These are phyloP conservation scores for Trichothecium sympodiale DNA, from an alignment of 2,329 filamentous ascomycete genomes.

Conservation along the genomic window DNA sequence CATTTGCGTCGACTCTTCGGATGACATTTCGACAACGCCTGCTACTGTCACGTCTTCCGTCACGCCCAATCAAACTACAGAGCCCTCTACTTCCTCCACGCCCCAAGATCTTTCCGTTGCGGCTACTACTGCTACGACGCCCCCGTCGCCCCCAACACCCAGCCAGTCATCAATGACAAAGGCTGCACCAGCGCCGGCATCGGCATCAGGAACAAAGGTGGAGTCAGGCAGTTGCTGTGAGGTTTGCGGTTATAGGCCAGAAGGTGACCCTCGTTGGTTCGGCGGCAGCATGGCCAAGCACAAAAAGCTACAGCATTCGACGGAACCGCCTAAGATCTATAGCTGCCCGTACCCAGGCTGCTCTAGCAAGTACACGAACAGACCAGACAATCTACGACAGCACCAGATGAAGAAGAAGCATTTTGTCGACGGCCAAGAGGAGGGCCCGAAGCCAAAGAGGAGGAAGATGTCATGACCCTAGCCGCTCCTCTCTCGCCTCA, in stretches of 20 bases:
- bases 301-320: slow-evolving; percentile 41
- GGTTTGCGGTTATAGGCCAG: slow-evolving; percentile 43
- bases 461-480: slow-evolving; percentile 24
- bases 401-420: slow-evolving; percentile 46
- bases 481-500: slow-evolving; percentile 2
- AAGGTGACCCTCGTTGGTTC: slow-evolving; percentile 47
- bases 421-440: slow-evolving; percentile 33
- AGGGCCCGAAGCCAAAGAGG: slow-evolving; percentile 27
- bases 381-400: slow-evolving; percentile 43
- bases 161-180: not conserved
- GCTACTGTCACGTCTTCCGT: too few relatives aligned
- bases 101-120: not conserved
- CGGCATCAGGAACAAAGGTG: slow-evolving; percentile 14
- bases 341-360: slow-evolving; percentile 42
- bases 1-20: too few relatives aligned
- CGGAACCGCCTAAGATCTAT: slow-evolving; percentile 37
- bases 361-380: slow-evolving; percentile 43
- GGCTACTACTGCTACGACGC: not conserved
- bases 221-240: slow-evolving; percentile 37
- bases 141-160: not conserved
- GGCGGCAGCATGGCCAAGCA: slow-evolving; percentile 48
- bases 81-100: not conserved
- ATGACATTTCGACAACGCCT: too few relatives aligned
- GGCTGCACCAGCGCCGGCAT: not conserved
- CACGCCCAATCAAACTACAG: not conserved